Base-by-base conservation (phyloP, 345 rosid species). In the Boechera retrofracta region DNA sequence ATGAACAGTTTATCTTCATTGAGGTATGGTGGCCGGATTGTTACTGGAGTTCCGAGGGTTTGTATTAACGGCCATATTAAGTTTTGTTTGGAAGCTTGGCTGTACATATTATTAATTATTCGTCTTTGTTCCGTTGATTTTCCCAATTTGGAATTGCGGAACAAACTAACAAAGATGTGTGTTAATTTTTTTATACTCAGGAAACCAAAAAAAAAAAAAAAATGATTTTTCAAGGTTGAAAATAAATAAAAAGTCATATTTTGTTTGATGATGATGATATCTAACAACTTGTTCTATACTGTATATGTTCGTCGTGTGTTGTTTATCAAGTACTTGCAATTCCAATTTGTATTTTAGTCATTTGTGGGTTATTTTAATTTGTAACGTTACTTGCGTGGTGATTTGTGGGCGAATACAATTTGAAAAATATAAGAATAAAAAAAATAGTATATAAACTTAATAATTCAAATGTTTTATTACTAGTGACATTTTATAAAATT, bases 11-110 rank as follows among this genome's bases (percentile, higher is more conserved):
- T 69, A 58, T 93, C 1, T 55, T 47, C 28, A 36, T 92, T 2
- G 85, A 90, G 63, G 94, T 90, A 65, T 24, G 51, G 42, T 58
- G 52, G 52, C 2, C 73, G 64, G 77, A 42, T 28, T 58, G 81
- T 72, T 10, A 72, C 77, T 2, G 81, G 81, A 59, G 49, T 78
- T 78, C 81, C 81, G 7, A 5, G 58, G 44, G 58, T 41, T 24
- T 38, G 33, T 10, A 48, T 58, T 69, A 66, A 58, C 73, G 68
- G 32, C 74, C 55, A 39, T 39, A 28, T 11, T 76, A 61, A 32
- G 3, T 44, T 59, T 47, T 10, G 13, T 44, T 52, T 32, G 21
- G 24, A 21, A 21, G 24, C 24, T 21, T 21, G 62, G 45, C n/a
- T 66, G 64, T 26, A 49, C 16, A 49, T 16, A 47, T 59, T 24